Evolutionary conservation across 495 filamentous ascomycete species (phyloP), one percentile per base, ranked within the genome.

Genomic region (Hypomontagnella submonticulosa): DNA sequence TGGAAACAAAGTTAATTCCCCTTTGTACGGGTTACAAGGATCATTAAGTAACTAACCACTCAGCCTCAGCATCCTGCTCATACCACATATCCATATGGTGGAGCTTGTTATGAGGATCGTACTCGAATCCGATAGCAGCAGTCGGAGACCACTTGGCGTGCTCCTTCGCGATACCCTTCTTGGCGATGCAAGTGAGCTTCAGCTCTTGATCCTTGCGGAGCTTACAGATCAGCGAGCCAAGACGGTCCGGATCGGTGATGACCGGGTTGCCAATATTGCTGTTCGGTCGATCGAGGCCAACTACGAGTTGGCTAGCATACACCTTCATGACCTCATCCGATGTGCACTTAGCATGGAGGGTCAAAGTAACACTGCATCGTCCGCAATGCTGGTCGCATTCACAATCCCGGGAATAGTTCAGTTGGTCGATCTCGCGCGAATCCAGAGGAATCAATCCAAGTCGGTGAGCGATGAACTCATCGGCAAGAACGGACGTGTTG

Each of bases 131-230:
- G 49, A 99, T 88, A 4, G 95, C 96, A 57, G 93, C 83, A 38
- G 89, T 90, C 2, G 96, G 93, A 47, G 90, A 88, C 95, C 95
- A 99, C 75, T 99, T 99, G 0, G 96, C 90, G 80, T 99, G 95
- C 74, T 99, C 95, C 82, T 98, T 99, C 2, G 94, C 93, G 59
- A 97, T 97, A 0, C 95, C 95, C 82, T 98, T 98, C 84, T 97
- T 97, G 51, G 93, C 96, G 65, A 97, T 88, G 71, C 94, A 97
- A 41, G 87, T 89, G 74, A 98, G 84, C 74, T 90, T 88, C 52
- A 99, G 73, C 74, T 96, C 91, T 74, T 99, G 96, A 4, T 88
- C 90, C 56, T 91, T 90, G 16, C 93, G 83, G 65, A 99, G 78
- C 79, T 97, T 97, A 73, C 89, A 89, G 67, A 99, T 93, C 56